Base-by-base conservation (phyloP, 148 eudicot species). In the Spergularia bocconei region DNA sequence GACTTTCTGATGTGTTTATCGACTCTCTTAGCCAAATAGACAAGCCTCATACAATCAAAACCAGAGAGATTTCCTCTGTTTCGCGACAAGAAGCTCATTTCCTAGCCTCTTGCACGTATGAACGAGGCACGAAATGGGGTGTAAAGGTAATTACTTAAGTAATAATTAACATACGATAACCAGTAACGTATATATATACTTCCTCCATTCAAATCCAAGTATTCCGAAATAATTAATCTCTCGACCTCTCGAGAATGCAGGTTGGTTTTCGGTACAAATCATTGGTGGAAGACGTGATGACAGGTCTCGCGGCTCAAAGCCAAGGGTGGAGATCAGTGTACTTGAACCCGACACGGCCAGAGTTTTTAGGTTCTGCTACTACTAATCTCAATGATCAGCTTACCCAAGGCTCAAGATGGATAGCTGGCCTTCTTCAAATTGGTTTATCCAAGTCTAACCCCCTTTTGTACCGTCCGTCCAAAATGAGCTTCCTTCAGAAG, bases 301-400 rank as follows among this genome's bases (percentile, higher is more conserved):
- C 98, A 12, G 84, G 90, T 0, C 65, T 80, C 5, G 41, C 54
- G 1, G 74, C 90, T 39, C 88, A 87, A 59, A 70, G 80, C 63
- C 73, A 81, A 63, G 98, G 98, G 10, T 90, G 91, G 91, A 83
- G 13, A 47, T 87, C 98, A n/a, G 90, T 87, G 20, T 90, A 76
- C 72, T 70, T 75, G 44, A 60, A 92, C 38, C 95, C 98, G 6
- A 1, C 58, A 69, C 79, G 81, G 60, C 84, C 95, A 0, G 82
- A 85, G 20, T 92, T 92, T 71, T 38, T 90, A 36, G 97, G 97
- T 8, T 36, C 75, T 2, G 75, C 79, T 15, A 79, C 93, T 0
- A 86, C 84, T 29, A 89, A 84, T 78, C 81, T 92, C 38, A 84
- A 82, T 56, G 91, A 88, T 15, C 3, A 39, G 12, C 71, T 90